A percentile compares a stretch with the other conserved stretches of the same genome.
These are phyloP conservation scores for Globisporangium iwayamae DNA, from an alignment of 352 stramenopile species.

Conservation along the genomic window DNA sequence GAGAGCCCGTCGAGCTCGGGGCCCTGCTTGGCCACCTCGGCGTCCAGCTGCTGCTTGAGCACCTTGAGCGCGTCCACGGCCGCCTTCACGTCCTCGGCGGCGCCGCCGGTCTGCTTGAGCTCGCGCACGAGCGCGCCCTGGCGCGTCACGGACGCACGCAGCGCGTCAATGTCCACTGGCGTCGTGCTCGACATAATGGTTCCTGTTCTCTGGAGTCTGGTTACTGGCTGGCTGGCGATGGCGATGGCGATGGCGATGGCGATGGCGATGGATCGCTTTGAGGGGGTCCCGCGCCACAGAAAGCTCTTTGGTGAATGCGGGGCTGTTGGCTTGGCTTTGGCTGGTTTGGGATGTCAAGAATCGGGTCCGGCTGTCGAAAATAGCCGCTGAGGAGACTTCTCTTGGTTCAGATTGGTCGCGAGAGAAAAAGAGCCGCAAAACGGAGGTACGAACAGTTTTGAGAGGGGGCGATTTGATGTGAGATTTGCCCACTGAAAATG, in stretches of 20 bases:
- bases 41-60: constrained; percentile 89
- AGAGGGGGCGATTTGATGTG: too few species aligned
- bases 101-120: constrained; percentile 95
- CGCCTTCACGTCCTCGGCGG: constrained; percentile 82
- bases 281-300: constrained; percentile 9
- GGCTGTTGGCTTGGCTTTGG: neutral
- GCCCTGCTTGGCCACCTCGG: constrained; percentile 72
- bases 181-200: constrained; percentile 16
- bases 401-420: neutral
- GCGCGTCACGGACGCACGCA: constrained; percentile 94
- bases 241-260: neutral
- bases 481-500: too few species aligned
- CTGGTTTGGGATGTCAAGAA: neutral
- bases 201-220: neutral
- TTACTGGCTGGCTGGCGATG: neutral
- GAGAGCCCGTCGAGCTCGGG: constrained; percentile 58
- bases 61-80: constrained; percentile 93
- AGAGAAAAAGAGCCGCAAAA: too few species aligned
- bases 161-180: constrained; percentile 89
- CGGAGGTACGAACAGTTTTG: too few species aligned
- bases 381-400: neutral
- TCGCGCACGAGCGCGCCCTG: constrained; percentile 94
- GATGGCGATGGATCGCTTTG: constrained; percentile 4
- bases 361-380: neutral
- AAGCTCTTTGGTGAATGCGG: constrained; percentile 2